Base-by-base conservation (phyloP, 106 monocot genomes). In the Dioscorea alata region DNA sequence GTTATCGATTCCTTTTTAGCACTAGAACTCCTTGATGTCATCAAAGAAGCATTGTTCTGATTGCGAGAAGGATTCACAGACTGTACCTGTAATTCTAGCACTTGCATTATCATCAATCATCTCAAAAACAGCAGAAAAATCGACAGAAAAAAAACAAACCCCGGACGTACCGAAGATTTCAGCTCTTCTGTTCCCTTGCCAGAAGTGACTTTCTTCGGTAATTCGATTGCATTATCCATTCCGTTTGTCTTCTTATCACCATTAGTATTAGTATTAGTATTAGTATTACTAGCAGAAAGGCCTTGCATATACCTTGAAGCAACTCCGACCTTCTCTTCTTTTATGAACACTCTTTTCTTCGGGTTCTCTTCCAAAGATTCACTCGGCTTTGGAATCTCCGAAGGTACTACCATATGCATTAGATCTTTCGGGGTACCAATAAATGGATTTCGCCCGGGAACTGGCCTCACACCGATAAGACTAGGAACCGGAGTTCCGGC, bases 401-500 rank as follows among this genome's bases (percentile, higher is more conserved):
- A 73, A 79, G 78, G 65, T 8, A 77, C 83, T 20, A 76, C 21
- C 78, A 92, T 83, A 35, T 87, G 73, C 92, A 92, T 92, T 59
- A 97, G 67, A 82, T 97, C 96, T 63, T 92, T 91, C 4, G 96
- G 92, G 32, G 74, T 97, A 33, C 96, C 96, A 16, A 89, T 50
- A 42, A 79, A 89, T 5, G 86, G 82, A 61, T 92, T 83, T 68
- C 78, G 80, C 20, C 92, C 89, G 2, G 96, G 89, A n/a, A 91
- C 17, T 1, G 86, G 96, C 31, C 86, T 73, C 20, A 92, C 92
- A 22, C 96, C 96, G 25, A 89, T 71, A 42, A 92, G 86, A 50
- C 85, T 61, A 31, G 92, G 96, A 65, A 97, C 96, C 2, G 85
- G 89, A 23, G 80, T 81, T 60, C 85, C 92, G 1, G 78, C 60